Evolutionary conservation across 2,329 filamentous ascomycete species (phyloP).

Genomic region (Aspergillus spinulosporus): DNA sequence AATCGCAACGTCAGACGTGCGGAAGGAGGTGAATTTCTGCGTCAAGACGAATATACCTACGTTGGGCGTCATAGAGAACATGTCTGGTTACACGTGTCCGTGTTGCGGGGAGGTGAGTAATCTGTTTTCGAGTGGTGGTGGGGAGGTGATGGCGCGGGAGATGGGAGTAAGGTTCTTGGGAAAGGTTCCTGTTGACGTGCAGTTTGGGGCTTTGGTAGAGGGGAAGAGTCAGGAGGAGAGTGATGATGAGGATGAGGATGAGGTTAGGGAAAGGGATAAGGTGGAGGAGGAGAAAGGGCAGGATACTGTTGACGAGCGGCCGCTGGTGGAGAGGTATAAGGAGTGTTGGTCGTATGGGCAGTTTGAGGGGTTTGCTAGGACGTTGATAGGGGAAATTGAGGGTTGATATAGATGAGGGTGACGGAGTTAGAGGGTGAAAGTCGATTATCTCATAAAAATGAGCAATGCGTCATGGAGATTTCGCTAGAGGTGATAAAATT

Average conservation of each 20-base stretch:
- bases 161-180: slow-evolving; percentile 83
- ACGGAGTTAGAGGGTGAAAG: neutral
- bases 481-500: neutral
- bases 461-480: slow-evolving; percentile 4
- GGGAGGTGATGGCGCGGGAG: slow-evolving; percentile 82
- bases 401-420: slow-evolving; percentile 14
- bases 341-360: slow-evolving; percentile 46
- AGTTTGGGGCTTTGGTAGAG: slow-evolving; percentile 85
- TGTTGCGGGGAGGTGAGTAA: slow-evolving; percentile 82
- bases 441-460: slow-evolving; percentile 1
- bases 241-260: slow-evolving; percentile 27
- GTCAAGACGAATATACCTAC: slow-evolving; percentile 76
- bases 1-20: slow-evolving; percentile 87
- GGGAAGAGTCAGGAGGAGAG: slow-evolving; percentile 41
- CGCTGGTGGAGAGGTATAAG: slow-evolving; percentile 45
- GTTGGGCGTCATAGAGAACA: slow-evolving; percentile 93
- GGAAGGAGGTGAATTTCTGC: slow-evolving; percentile 94
- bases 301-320: slow-evolving; percentile 29
- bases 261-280: slow-evolving; percentile 23
- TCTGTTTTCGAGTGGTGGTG: slow-evolving; percentile 88
- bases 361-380: slow-evolving; percentile 45
- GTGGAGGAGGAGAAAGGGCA: slow-evolving; percentile 3
- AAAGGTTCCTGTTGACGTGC: slow-evolving; percentile 85
- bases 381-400: slow-evolving; percentile 32
- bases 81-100: slow-evolving; percentile 62